These are phyloP conservation scores for Parsonsia alboflavescens DNA, from an alignment of 257 asterid genomes.

Conservation along the genomic window DNA sequence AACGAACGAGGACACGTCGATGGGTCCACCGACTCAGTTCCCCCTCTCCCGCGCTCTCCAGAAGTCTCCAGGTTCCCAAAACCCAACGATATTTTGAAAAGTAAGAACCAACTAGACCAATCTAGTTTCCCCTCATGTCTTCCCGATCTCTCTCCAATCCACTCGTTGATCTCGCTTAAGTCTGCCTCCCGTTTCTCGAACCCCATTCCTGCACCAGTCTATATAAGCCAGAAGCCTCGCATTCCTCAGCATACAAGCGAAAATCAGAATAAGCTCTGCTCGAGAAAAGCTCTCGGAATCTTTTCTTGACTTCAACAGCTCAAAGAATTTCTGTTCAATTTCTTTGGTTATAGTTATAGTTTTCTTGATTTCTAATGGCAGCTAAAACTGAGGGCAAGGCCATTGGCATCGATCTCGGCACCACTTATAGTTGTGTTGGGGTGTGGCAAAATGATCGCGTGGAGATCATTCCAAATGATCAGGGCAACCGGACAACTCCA, in stretches of 20 bases:
- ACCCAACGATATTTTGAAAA: background rate
- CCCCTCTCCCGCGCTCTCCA: background rate
- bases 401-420: constrained; percentile 15
- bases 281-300: background rate
- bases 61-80: background rate
- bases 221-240: background rate
- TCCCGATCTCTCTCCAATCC: constrained; percentile 1
- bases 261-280: background rate
- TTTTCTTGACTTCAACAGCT: background rate
- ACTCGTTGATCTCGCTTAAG: too few species aligned
- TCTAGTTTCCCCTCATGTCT: background rate
- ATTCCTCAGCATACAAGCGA: background rate
- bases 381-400: constrained; percentile 10
- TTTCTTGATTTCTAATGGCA: background rate
- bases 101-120: background rate
- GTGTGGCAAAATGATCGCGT: constrained; percentile 11
- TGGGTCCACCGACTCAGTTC: background rate
- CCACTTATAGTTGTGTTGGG: constrained; percentile 15
- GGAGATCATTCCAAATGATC: constrained; percentile 13
- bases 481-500: constrained; percentile 13
- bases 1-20: background rate
- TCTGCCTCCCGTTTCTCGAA: background rate
- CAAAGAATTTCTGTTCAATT: background rate
- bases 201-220: background rate
- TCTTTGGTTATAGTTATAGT: background rate